Evolutionary conservation across 2,329 filamentous ascomycete species (phyloP), one percentile per base, ranked within the genome.

Genomic region (Penicillium occitanis): DNA sequence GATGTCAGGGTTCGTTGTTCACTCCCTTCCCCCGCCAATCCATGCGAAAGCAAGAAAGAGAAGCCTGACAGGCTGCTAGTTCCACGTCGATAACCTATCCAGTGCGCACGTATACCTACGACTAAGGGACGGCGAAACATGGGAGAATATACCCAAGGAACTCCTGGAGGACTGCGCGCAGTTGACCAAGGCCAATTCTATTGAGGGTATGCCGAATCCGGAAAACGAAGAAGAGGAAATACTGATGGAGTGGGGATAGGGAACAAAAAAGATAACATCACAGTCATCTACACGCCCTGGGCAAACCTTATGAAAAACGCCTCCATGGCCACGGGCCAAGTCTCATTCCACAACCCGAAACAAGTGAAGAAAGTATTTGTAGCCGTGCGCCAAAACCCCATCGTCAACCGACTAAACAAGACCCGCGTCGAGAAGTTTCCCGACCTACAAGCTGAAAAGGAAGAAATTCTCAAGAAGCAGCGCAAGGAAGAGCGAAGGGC

Each of bases 211-310:
- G 77, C 69, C 63, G 60, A 35, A 28, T 22, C 22, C 22, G 4
- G 1, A 5, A 30, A 33, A 1, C 35, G 3, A 10, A 17, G 14
- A 3, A 37, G 1, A 8, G 17, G 25, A 19, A 17, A 11, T 44
- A 30, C 37, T 44, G 25, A 60, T 33, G 17, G 22, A 44, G 5
- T 19, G 28, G 8, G 30, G 48, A 8, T n/a, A 93, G 91, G 95
- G 69, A 99, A 99, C 83, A 99, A 99, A 81, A 98, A 97, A 79
- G 94, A 98, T 79, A 98, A 98, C 79, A 84, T 99, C 73, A 96
- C 93, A 17, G 79, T 99, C 74, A 96, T 99, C 74, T 99, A 99
- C 82, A 99, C 95, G 4, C 95, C 95, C 6, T 98, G 95, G 93
- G 91, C 91, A 53, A 99, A 99, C 77, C 86, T 99, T 40, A 91